Conservation (phyloP, 2,329 filamentous ascomycete genomes). For the Penicillium sp. region DNA sequence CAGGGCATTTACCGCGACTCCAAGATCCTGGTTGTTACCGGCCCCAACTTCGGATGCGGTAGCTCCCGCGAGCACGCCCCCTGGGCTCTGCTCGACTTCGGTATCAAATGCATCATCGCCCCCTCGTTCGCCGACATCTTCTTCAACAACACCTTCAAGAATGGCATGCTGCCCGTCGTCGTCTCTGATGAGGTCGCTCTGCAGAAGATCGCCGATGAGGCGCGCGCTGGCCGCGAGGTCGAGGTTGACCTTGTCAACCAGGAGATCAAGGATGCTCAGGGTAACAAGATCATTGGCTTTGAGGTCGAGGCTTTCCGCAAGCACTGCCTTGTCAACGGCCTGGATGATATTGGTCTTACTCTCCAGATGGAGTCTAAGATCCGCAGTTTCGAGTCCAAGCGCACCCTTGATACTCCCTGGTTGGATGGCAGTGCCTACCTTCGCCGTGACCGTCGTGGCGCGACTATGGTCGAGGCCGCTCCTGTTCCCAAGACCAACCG, state of each 20-base stretch:
- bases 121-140: slow-evolving; percentile 90
- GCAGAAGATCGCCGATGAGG: slow-evolving; percentile 70
- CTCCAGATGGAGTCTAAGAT: slow-evolving; percentile 93
- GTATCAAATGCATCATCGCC: slow-evolving; percentile 90
- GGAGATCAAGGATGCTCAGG: slow-evolving; percentile 70
- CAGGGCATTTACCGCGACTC: slow-evolving; percentile 76
- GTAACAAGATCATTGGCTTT: slow-evolving; percentile 72
- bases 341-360: slow-evolving; percentile 93
- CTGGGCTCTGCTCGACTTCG: slow-evolving; percentile 95
- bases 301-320: slow-evolving; percentile 92
- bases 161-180: slow-evolving; percentile 89
- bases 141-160: slow-evolving; percentile 99
- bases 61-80: slow-evolving; percentile 91
- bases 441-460: slow-evolving; percentile 51
- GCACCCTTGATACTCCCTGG: slow-evolving; percentile 80
- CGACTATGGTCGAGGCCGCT: slow-evolving; percentile 61
- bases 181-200: slow-evolving; percentile 67
- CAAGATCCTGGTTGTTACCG: slow-evolving; percentile 89
- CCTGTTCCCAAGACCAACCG: slow-evolving; percentile 86
- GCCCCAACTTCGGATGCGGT: slow-evolving; percentile 93
- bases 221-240: slow-evolving; percentile 74
- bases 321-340: slow-evolving; percentile 87
- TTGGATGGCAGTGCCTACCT: slow-evolving; percentile 84
- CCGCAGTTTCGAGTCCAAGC: slow-evolving; percentile 71
- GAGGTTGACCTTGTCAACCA: slow-evolving; percentile 88